These are phyloP conservation scores for Rheum nobile DNA, from an alignment of 148 eudicot species.

Conservation along the genomic window DNA sequence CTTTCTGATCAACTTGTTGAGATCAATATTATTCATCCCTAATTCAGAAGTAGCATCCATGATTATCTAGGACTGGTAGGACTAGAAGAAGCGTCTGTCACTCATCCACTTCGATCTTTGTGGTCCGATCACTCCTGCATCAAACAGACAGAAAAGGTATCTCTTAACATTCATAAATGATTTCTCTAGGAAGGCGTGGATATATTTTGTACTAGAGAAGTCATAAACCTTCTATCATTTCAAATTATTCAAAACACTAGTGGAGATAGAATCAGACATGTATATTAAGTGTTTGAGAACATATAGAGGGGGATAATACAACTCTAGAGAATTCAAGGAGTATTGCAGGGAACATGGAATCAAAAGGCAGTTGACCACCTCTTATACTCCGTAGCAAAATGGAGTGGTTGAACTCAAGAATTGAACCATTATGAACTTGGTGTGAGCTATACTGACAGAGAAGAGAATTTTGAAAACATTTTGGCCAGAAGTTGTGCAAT, in stretches of 20 bases:
- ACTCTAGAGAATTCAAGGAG: conserved; percentile 2
- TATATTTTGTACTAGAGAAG: conserved; percentile 5
- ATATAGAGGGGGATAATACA: conserved; percentile 12
- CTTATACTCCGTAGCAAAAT: neutral
- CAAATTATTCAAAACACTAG: conserved; percentile 2
- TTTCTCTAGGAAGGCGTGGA: conserved; percentile 7
- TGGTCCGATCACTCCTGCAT: neutral
- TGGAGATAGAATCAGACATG: conserved; percentile 9
- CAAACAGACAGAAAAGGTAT: neutral
- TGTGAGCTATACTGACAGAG: neutral
- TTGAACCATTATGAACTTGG: neutral
- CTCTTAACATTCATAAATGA: conserved; percentile 5
- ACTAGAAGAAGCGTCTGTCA: too few relatives aligned
- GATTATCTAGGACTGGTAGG: too few relatives aligned
- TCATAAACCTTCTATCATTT: conserved; percentile 5
- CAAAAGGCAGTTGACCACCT: neutral
- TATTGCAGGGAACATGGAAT: conserved; percentile 8
- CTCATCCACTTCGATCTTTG: too few relatives aligned
- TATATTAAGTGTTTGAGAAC: neutral
- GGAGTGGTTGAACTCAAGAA: neutral
- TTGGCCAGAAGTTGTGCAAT: conserved; percentile 6
- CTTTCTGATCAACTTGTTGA: too few relatives aligned
- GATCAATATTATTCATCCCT: too few relatives aligned
- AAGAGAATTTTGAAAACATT: neutral
- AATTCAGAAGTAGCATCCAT: too few relatives aligned